Evolutionary conservation across 805 yeast species (phyloP), one percentile per base, ranked within the genome.

Genomic region (Wickerhamiella siamensis): DNA sequence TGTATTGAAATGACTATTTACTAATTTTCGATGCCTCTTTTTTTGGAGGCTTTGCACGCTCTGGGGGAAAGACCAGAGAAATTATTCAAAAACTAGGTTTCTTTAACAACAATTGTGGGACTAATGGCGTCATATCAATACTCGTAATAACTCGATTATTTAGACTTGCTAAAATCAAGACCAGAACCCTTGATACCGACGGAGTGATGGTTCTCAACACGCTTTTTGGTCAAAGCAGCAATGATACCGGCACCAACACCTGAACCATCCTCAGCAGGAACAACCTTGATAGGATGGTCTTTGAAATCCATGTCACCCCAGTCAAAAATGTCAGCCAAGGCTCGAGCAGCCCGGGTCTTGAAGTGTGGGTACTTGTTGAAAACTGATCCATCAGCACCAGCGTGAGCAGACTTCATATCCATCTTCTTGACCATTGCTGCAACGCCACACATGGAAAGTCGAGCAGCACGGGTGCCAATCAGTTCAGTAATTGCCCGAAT

Each of bases 221-320:
- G 79, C 61, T 75, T 70, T 62, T 80, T 75, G 44, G 97, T 80
- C 63, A 88, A 73, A 35, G 97, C 96, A 42, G 98, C 97, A 65
- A 91, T 88, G 55, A 88, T 74, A 40, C 97, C 98, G 43, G 98
- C 98, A 60, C 98, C 98, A 38, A 83, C 95, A 68, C 97, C 97
- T 31, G 91, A 80, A 55, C 98, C 98, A 67, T 91, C 98, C 67
- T 88, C 95, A 50, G 98, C 97, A 44, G 93, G 82, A 33, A 79
- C 83, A 52, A 87, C 76, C 49, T 71, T 65, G 57, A 91, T 77
- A 50, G 97, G 97, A 61, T 84, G 84, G 45, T 75, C 74, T 49
- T 67, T 58, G 38, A 63, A 55, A 41, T 63, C 58, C 47, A 58
- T 63, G 31, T 64, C 58, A 24, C 29, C 29, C 95, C 95, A 88